Evolutionary conservation across 495 filamentous ascomycete genomes (phyloP).

Genomic region (Penicillium robsamsonii): DNA sequence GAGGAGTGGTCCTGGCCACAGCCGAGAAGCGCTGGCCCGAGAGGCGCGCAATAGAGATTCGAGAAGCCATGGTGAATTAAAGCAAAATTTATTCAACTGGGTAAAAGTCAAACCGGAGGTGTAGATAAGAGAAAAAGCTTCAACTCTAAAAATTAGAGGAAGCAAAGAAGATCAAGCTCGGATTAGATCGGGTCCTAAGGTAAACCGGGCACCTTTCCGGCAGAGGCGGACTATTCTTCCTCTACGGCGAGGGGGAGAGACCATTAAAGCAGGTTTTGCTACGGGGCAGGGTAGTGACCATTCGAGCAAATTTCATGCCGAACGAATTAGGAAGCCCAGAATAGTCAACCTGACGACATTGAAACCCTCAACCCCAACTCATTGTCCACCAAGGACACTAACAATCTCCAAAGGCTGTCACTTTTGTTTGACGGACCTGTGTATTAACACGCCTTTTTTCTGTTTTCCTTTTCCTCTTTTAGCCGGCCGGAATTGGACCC

Average conservation of each 20-base stretch:
- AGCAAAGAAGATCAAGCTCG: slow-evolving; percentile 11
- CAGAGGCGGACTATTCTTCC: slow-evolving; percentile 43
- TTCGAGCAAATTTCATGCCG: slow-evolving; percentile 22
- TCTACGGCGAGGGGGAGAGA: slow-evolving; percentile 22
- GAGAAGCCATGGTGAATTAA: slow-evolving; percentile 40
- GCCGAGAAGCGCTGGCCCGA: slow-evolving; percentile 35
- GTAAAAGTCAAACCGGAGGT: neutral
- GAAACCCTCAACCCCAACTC: neutral
- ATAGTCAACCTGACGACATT: slow-evolving; percentile 26
- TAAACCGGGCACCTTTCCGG: slow-evolving; percentile 17
- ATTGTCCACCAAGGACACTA: neutral
- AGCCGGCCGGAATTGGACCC: slow-evolving; percentile 10
- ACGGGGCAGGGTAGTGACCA: slow-evolving; percentile 11
- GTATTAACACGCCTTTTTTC: neutral
- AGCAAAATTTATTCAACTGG: neutral
- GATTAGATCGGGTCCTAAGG: slow-evolving; percentile 12
- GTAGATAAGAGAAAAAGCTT: slow-evolving; percentile 4
- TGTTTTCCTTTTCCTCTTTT: neutral
- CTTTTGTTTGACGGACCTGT: neutral
- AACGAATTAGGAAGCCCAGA: slow-evolving; percentile 30
- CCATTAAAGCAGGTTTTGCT: slow-evolving; percentile 26
- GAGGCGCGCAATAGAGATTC: slow-evolving; percentile 41
- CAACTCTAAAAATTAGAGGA: slow-evolving; percentile 9
- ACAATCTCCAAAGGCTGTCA: neutral
- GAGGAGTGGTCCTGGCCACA: slow-evolving; percentile 30